phyloP scores from a whole-genome alignment of 495 filamentous ascomycete genomes.

The Acidiella bohemica region DNA sequence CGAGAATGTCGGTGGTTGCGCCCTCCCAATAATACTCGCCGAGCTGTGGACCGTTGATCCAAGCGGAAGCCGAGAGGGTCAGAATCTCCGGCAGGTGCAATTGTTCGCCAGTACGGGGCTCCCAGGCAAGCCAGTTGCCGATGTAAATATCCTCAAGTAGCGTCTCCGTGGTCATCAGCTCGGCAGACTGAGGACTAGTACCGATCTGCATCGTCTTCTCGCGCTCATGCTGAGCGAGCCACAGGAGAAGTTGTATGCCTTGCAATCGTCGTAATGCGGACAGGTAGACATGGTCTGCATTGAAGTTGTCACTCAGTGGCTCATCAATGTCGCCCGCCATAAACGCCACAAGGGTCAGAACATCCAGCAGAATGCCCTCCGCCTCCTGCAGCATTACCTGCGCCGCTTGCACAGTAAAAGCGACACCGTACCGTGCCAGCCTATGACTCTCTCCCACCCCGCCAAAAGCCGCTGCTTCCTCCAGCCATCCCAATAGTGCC shows the following conservation, averaged over 20 bases:
- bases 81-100: constrained; percentile 15
- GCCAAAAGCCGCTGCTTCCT: constrained; percentile 28
- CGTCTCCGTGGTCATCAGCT: constrained; percentile 13
- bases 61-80: constrained; percentile 27
- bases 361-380: constrained; percentile 56
- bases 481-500: constrained; percentile 31
- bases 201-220: not conserved
- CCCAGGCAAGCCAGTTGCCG: constrained; percentile 19
- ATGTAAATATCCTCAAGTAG: constrained; percentile 22
- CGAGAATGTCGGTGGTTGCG: constrained; percentile 39
- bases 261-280: constrained; percentile 52
- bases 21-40: constrained; percentile 25
- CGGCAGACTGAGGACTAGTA: not conserved
- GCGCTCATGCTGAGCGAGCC: constrained; percentile 46
- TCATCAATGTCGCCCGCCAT: constrained; percentile 65
- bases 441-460: constrained; percentile 31
- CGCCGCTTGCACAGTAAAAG: constrained; percentile 55
- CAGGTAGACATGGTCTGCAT: constrained; percentile 48
- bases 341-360: constrained; percentile 72
- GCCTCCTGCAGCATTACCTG: constrained; percentile 64
- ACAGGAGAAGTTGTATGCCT: constrained; percentile 64
- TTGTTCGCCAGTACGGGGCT: not conserved
- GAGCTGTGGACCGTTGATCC: constrained; percentile 16
- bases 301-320: constrained; percentile 48
- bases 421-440: constrained; percentile 46